Conservation (phyloP, 2,329 filamentous ascomycete species). For the Basipetospora chlamydospora region DNA sequence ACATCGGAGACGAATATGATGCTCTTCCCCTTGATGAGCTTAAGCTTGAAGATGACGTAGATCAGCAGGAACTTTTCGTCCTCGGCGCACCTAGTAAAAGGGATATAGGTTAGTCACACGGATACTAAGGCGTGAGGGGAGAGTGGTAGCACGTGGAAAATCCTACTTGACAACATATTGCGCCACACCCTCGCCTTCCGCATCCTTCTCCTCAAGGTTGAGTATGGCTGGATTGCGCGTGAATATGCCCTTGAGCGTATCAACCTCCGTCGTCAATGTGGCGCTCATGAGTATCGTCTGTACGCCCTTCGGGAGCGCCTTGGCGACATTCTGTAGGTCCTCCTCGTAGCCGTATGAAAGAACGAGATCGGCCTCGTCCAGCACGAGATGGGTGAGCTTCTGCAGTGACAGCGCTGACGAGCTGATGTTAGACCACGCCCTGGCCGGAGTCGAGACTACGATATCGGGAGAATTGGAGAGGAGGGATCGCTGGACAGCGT, state of each 20-base stretch:
- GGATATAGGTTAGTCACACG: slow-evolving; percentile 7
- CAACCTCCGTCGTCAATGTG: slow-evolving; percentile 76
- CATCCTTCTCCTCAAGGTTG: slow-evolving; percentile 70
- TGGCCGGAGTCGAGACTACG: slow-evolving; percentile 79
- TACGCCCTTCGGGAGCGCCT: slow-evolving; percentile 65
- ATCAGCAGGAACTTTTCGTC: slow-evolving; percentile 87
- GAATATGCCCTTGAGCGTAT: slow-evolving; percentile 73
- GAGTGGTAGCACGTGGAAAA: background rate
- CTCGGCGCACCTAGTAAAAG: slow-evolving; percentile 72
- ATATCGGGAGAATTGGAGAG: slow-evolving; percentile 79
- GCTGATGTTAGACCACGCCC: slow-evolving; percentile 63
- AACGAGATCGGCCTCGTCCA: slow-evolving; percentile 90
- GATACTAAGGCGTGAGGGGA: slow-evolving; percentile 6
- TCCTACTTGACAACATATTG: slow-evolving; percentile 73
- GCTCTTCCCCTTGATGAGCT: slow-evolving; percentile 84
- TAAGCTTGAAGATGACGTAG: slow-evolving; percentile 46
- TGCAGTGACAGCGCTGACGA: slow-evolving; percentile 49
- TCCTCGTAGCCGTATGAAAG: slow-evolving; percentile 90
- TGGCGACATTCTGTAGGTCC: slow-evolving; percentile 67
- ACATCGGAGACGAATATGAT: slow-evolving; percentile 63
- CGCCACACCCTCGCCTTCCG: slow-evolving; percentile 59
- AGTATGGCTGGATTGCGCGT: slow-evolving; percentile 67
- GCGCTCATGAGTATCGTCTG: slow-evolving; percentile 92
- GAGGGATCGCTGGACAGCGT: slow-evolving; percentile 74
- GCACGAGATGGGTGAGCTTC: slow-evolving; percentile 61